phyloP scores from a whole-genome alignment of 148 eudicot species.

The Gaultheria prostrata region DNA sequence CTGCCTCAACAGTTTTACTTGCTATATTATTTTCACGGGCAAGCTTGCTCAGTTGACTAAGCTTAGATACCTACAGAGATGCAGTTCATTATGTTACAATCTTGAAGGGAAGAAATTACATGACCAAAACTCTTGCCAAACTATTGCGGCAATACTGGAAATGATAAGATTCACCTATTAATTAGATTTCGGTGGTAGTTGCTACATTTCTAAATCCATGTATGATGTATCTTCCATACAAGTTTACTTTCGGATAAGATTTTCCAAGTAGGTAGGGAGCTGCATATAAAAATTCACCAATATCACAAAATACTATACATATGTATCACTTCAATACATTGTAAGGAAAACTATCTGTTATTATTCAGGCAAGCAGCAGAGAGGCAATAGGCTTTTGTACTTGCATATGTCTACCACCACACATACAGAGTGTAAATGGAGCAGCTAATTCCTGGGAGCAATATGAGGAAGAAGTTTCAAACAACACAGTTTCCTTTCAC shows the following conservation, averaged over 20 bases:
- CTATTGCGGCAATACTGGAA: neutral
- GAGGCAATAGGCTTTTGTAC: slow-evolving; percentile 1
- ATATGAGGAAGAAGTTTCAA: neutral
- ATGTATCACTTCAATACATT: neutral
- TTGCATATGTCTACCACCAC: neutral
- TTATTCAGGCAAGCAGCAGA: neutral
- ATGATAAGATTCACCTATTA: neutral
- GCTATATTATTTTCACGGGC: slow-evolving; percentile 90
- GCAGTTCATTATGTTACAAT: neutral
- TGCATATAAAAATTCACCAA: neutral
- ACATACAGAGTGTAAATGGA: neutral
- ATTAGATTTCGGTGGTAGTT: neutral
- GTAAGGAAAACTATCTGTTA: neutral
- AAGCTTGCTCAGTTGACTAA: slow-evolving; percentile 94
- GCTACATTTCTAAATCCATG: neutral
- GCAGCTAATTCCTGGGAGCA: neutral
- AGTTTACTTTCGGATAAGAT: neutral
- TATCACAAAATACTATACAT: neutral
- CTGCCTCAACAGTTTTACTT: slow-evolving; percentile 77
- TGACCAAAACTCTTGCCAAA: neutral
- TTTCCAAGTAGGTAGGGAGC: neutral
- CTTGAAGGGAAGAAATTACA: neutral
- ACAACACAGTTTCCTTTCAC: neutral
- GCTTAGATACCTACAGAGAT: slow-evolving; percentile 70
- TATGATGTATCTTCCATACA: neutral